A percentile compares a stretch with the other conserved stretches of the same genome.
These are phyloP conservation scores for Sclerospora graminicola DNA, from an alignment of 352 stramenopile genomes.

Conservation along the genomic window DNA sequence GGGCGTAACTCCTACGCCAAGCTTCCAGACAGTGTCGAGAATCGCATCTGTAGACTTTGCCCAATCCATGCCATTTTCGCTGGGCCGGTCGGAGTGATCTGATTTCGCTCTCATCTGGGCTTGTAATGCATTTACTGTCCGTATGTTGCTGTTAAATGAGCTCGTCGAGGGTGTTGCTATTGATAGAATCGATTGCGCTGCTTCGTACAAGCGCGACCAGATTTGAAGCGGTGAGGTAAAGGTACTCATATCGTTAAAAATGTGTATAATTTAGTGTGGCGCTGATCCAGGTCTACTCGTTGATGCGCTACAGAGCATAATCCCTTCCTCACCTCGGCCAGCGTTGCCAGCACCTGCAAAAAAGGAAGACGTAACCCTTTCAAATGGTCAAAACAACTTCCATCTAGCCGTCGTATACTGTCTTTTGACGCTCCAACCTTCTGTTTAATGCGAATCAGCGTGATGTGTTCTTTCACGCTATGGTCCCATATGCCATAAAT, in stretches of 20 bases:
- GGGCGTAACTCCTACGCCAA: conserved; percentile 47
- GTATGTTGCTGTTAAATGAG: conserved; percentile 12
- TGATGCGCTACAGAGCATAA: conserved; percentile 22
- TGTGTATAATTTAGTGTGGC: conserved; percentile 20
- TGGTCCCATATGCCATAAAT: too few relatives aligned
- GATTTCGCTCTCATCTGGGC: conserved; percentile 8
- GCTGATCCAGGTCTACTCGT: conserved; percentile 1
- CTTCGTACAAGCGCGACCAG: conserved; percentile 30
- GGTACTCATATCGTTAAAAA: conserved; percentile 20
- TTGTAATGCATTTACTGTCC: conserved; percentile 20
- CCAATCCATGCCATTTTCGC: conserved; percentile 34
- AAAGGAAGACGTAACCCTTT: conserved; percentile 46
- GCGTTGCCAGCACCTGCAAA: conserved; percentile 32
- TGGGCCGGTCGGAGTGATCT: conserved; percentile 1
- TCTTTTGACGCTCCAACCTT: conserved; percentile 47
- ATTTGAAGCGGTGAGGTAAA: conserved; percentile 31
- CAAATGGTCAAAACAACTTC: conserved; percentile 43
- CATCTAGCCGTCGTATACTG: conserved; percentile 34
- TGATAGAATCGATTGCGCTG: conserved; percentile 16
- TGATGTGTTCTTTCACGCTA: too few relatives aligned
- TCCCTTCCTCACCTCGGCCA: conserved; percentile 44
- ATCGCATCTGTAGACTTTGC: conserved; percentile 46
- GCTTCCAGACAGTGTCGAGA: conserved; percentile 48
- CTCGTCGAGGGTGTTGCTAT: conserved; percentile 13
- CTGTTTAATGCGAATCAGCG: conserved; percentile 60